A percentile compares a stretch with the other conserved stretches of the same genome.
These are phyloP conservation scores for Falciphora oryzae DNA, from an alignment of 2,329 filamentous ascomycete species.

Conservation along the genomic window DNA sequence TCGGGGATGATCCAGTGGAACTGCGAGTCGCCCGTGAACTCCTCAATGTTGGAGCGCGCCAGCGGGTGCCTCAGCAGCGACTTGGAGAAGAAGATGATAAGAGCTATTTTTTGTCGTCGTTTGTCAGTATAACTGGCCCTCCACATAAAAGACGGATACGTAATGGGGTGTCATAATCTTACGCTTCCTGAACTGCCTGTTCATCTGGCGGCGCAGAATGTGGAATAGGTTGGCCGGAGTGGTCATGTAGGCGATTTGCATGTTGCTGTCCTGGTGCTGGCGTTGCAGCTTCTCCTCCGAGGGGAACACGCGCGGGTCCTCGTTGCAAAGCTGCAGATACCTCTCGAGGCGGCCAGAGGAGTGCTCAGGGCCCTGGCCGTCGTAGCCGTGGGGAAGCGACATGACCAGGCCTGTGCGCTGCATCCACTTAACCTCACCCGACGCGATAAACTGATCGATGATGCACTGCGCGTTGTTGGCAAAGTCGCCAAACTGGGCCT, in stretches of 20 bases:
- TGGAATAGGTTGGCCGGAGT: constrained; percentile 95
- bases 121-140: neutral
- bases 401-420: constrained; percentile 95
- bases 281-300: constrained; percentile 82
- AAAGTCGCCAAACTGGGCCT: constrained; percentile 98
- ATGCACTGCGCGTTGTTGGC: constrained; percentile 99
- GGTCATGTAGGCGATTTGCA: constrained; percentile 98
- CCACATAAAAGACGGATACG: neutral
- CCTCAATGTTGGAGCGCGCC: constrained; percentile 81
- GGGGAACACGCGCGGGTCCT: constrained; percentile 92
- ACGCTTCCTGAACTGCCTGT: constrained; percentile 99
- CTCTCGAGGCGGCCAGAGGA: constrained; percentile 96
- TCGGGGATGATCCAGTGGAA: constrained; percentile 97
- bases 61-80: constrained; percentile 90
- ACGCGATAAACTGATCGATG: constrained; percentile 97
- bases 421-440: constrained; percentile 97
- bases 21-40: constrained; percentile 85
- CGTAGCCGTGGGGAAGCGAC: constrained; percentile 95
- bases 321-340: constrained; percentile 94
- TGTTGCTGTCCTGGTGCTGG: constrained; percentile 99
- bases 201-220: constrained; percentile 92
- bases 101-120: constrained; percentile 47
- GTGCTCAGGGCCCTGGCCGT: constrained; percentile 97
- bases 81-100: constrained; percentile 98
- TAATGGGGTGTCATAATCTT: constrained; percentile 35